These are phyloP conservation scores for Colletotrichum spaethianum DNA, from an alignment of 2,329 filamentous ascomycete species.

Conservation along the genomic window DNA sequence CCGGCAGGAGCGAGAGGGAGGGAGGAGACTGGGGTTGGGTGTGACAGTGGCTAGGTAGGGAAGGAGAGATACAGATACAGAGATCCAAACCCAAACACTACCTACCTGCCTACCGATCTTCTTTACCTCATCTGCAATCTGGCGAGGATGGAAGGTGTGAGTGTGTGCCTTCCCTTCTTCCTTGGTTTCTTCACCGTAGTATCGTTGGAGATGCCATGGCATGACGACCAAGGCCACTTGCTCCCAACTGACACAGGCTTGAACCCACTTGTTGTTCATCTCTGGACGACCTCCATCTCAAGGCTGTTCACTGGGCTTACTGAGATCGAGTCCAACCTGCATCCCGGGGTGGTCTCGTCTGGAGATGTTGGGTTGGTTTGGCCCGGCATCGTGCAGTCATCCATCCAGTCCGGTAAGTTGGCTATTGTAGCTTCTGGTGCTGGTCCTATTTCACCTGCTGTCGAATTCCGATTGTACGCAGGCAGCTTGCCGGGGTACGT, in stretches of 20 bases:
- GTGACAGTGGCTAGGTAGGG: not conserved
- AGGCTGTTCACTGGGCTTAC: conserved; percentile 3
- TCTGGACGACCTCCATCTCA: not conserved
- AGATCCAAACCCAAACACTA: not conserved
- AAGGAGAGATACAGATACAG: not conserved
- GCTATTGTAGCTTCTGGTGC: conserved; percentile 8
- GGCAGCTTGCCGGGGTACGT: not conserved
- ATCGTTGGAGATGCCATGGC: conserved; percentile 1
- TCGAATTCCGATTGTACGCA: not conserved
- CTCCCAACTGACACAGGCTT: not conserved
- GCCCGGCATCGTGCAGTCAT: not conserved
- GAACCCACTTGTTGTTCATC: not conserved
- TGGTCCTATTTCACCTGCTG: not conserved
- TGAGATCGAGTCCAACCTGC: not conserved
- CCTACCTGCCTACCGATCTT: not conserved
- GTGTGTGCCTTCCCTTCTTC: not conserved
- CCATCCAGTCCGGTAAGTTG: conserved; percentile 3
- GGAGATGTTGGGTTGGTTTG: conserved; percentile 10
- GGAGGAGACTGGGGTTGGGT: not conserved
- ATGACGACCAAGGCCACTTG: not conserved
- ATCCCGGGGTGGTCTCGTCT: not conserved
- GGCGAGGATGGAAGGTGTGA: conserved; percentile 11
- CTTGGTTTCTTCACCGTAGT: not conserved
- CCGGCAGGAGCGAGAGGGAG: not conserved
- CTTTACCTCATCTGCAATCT: not conserved